Evolutionary conservation across 2,329 filamentous ascomycete genomes (phyloP).

Genomic region (Tetracladium maxilliforme): DNA sequence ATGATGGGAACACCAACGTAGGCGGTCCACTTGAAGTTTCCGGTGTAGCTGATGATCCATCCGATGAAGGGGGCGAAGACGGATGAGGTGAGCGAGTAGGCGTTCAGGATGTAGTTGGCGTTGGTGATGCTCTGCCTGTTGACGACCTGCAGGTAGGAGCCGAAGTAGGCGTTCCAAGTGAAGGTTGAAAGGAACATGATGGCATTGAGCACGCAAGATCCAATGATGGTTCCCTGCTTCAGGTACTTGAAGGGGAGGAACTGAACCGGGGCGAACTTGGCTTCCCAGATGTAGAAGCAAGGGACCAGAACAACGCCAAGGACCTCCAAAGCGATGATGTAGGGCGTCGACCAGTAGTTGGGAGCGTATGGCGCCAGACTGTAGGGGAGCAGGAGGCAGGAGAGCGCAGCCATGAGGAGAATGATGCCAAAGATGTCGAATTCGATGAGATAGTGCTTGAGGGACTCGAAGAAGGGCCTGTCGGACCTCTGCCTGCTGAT

Average conservation of each 20-base stretch:
- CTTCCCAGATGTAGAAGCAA: background rate
- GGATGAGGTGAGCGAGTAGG: conserved; percentile 19
- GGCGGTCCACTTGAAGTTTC: conserved; percentile 17
- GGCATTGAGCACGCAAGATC: background rate
- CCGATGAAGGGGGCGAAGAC: conserved; percentile 18
- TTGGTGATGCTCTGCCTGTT: conserved; percentile 12
- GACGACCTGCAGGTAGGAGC: conserved; percentile 24
- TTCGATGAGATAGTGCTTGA: conserved; percentile 1
- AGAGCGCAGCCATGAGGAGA: background rate
- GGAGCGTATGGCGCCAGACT: background rate
- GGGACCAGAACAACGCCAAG: too few species aligned
- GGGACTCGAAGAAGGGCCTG: conserved; percentile 1
- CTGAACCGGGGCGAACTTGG: background rate
- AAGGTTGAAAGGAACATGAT: background rate
- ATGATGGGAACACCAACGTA: conserved; percentile 16
- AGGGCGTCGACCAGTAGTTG: too few species aligned
- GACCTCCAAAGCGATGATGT: too few species aligned
- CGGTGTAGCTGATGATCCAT: conserved; percentile 13
- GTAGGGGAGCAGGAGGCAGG: background rate
- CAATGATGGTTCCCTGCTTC: background rate
- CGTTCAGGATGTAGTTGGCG: conserved; percentile 16
- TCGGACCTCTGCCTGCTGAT: background rate
- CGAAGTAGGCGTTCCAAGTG: conserved; percentile 24
- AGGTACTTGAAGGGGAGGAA: background rate
- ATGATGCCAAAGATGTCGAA: conserved; percentile 1